Evolutionary conservation across 441 rosid species (phyloP).

Genomic region (Syzygium syzygioides): DNA sequence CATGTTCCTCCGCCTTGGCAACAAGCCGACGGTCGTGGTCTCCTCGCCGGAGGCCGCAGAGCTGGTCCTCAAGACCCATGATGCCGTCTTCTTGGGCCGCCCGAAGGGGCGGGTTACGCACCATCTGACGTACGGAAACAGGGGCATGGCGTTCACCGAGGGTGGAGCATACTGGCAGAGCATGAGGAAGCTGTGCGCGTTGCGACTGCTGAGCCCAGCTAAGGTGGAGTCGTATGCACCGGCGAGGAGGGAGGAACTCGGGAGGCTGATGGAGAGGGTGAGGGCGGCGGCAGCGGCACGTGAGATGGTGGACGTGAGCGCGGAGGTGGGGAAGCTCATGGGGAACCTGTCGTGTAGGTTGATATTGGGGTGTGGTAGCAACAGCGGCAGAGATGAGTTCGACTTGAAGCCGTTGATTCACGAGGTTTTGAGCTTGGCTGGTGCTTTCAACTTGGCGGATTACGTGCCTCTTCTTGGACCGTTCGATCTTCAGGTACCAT

Average conservation of each 20-base stretch:
- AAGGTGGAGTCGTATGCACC: not conserved
- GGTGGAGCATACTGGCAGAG: not conserved
- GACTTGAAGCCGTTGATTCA: not conserved
- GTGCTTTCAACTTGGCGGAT: constrained; percentile 4
- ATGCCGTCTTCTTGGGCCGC: constrained; percentile 2
- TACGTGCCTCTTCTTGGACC: constrained; percentile 1
- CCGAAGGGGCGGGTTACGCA: not conserved
- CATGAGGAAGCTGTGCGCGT: not conserved
- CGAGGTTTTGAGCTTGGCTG: not conserved
- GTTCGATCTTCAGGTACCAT: constrained; percentile 7
- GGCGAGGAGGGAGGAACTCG: not conserved
- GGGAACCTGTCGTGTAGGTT: not conserved
- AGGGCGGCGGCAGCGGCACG: not conserved
- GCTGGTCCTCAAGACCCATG: constrained; percentile 10
- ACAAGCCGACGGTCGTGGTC: not conserved
- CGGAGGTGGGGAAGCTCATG: not conserved
- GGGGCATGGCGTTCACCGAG: not conserved
- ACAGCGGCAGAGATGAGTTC: not conserved
- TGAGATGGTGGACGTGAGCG: not conserved
- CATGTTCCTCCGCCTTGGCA: constrained; percentile 6
- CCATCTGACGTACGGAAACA: not conserved
- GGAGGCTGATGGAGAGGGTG: not conserved
- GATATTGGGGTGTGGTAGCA: not conserved
- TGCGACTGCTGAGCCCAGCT: not conserved
- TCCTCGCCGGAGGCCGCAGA: constrained; percentile 6